Percentiles rank a stretch among this genome's conserved stretches.
phyloP scores from a whole-genome alignment of 2,329 filamentous ascomycete genomes.

The Eutypella sp. region DNA sequence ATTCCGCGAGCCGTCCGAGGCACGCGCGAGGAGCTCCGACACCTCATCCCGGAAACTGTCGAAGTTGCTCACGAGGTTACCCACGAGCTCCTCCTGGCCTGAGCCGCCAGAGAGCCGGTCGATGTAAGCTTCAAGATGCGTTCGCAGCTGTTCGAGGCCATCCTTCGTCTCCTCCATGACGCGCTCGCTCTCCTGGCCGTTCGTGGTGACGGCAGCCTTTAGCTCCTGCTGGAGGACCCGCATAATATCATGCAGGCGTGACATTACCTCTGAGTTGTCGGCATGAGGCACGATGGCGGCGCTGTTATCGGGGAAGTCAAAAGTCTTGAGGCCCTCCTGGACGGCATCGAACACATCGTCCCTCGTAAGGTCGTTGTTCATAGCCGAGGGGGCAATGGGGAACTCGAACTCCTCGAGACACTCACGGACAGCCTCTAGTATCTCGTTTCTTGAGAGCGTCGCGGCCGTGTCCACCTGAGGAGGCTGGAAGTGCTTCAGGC shows the following conservation, averaged over 20 bases:
- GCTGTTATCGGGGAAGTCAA: conserved; percentile 30
- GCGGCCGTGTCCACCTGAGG: conserved; percentile 66
- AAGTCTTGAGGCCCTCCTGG: conserved; percentile 49
- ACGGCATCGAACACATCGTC: conserved; percentile 62
- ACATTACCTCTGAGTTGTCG: conserved; percentile 46
- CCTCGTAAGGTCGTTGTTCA: conserved; percentile 49
- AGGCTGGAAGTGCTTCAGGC: conserved; percentile 73
- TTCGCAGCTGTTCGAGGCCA: conserved; percentile 73
- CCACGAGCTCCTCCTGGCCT: conserved; percentile 73
- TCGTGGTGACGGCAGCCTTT: conserved; percentile 61
- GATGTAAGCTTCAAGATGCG: conserved; percentile 77
- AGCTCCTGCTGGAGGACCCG: conserved; percentile 56
- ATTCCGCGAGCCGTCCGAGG: conserved; percentile 51
- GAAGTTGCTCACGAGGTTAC: conserved; percentile 59
- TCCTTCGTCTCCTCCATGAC: conserved; percentile 84
- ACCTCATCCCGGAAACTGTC: conserved; percentile 65
- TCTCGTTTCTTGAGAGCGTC: conserved; percentile 72
- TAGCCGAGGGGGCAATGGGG: conserved; percentile 54
- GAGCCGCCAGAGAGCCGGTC: conserved; percentile 64
- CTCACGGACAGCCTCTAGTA: conserved; percentile 77
- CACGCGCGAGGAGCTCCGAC: conserved; percentile 51
- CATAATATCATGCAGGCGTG: conserved; percentile 61
- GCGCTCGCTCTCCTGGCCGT: conserved; percentile 79
- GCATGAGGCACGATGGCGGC: conserved; percentile 36
- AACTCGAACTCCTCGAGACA: conserved; percentile 83